Conservation (phyloP, 2,329 filamentous ascomycete genomes). For the Dactylellina sp. region DNA sequence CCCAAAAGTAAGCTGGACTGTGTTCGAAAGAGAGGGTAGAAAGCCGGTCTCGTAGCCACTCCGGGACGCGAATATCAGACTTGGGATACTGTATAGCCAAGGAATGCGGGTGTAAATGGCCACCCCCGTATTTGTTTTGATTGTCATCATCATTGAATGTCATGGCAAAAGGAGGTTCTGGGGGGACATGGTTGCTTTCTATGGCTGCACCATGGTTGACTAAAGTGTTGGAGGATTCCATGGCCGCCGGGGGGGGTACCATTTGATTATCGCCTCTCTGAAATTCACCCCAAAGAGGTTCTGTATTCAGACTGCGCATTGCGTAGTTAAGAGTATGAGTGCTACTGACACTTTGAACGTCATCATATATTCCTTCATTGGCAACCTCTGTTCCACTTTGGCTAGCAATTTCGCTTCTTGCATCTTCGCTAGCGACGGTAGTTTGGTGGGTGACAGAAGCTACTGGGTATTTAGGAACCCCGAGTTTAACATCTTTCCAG, state of each 20-base stretch:
- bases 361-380: neutral
- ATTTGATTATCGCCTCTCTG: too few species aligned
- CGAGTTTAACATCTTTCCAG: constrained; percentile 46
- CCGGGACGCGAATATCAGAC: constrained; percentile 13
- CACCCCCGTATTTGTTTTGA: neutral
- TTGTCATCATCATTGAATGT: constrained; percentile 1
- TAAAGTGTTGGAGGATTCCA: constrained; percentile 6
- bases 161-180: neutral
- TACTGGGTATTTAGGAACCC: constrained; percentile 33
- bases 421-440: constrained; percentile 20
- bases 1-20: constrained; percentile 40
- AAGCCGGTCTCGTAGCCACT: constrained; percentile 27
- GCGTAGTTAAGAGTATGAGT: constrained; percentile 36
- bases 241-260: neutral
- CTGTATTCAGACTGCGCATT: constrained; percentile 18
- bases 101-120: neutral
- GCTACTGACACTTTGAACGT: constrained; percentile 37
- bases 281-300: neutral
- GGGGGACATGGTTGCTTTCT: neutral
- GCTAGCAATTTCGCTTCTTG: constrained; percentile 37
- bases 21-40: neutral
- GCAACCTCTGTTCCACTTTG: constrained; percentile 19
- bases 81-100: neutral
- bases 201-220: neutral
- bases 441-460: constrained; percentile 47